A percentile compares a stretch with the other conserved stretches of the same genome.
Conservation (phyloP, 495 filamentous ascomycete genomes). For the Neurospora sp. region DNA sequence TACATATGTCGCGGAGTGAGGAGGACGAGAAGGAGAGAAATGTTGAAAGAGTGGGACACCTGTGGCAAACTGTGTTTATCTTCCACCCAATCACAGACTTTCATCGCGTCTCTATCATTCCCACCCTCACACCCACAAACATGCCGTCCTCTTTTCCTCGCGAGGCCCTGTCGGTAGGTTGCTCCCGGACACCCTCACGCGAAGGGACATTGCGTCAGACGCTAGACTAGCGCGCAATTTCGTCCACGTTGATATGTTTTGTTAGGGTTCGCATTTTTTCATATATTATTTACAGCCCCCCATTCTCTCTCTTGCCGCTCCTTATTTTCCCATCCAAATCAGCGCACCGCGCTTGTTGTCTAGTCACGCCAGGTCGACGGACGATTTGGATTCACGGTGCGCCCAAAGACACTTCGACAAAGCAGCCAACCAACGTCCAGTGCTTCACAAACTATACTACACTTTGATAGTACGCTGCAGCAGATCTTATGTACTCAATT, state of each 20-base stretch:
- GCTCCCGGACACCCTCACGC: not conserved
- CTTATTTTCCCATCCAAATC: not conserved
- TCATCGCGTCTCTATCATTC: slow-evolving; percentile 1
- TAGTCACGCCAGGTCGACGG: not conserved
- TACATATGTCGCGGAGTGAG: not conserved
- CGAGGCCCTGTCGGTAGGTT: not conserved
- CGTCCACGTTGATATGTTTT: not conserved
- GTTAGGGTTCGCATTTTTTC: not conserved
- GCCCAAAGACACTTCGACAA: not conserved
- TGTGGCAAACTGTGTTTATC: slow-evolving; percentile 14
- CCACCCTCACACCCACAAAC: not conserved
- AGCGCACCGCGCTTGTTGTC: not conserved
- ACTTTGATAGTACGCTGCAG: not conserved
- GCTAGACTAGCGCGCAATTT: slow-evolving; percentile 10
- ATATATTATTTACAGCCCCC: not conserved
- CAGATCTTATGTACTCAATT: not conserved
- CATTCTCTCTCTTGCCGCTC: not conserved
- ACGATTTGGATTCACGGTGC: not conserved
- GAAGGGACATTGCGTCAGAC: slow-evolving; percentile 14
- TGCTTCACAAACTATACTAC: not conserved
- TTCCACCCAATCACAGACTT: slow-evolving; percentile 15
- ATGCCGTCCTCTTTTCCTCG: not conserved
- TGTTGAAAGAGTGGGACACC: slow-evolving; percentile 9
- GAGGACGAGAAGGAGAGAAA: slow-evolving; percentile 4
- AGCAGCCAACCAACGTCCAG: not conserved